These are phyloP conservation scores for Phytophthora colocasiae DNA, from an alignment of 352 stramenopile species.

Conservation along the genomic window DNA sequence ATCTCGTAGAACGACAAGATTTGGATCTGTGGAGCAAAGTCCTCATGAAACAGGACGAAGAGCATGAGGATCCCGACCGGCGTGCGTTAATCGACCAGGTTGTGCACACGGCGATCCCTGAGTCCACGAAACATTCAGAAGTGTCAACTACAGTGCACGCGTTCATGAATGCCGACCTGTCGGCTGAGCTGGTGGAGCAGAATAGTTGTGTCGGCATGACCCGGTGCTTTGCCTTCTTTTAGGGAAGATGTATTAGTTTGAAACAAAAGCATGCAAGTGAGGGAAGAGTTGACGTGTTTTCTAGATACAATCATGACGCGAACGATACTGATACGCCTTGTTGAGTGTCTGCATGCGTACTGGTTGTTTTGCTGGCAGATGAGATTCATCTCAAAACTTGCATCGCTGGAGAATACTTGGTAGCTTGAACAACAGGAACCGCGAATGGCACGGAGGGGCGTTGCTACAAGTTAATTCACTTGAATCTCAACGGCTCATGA, in stretches of 20 bases:
- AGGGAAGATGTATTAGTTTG: background rate
- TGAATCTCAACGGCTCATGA: background rate
- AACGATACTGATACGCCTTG: background rate
- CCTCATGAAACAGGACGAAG: constrained; percentile 91
- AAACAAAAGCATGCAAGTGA: constrained; percentile 3
- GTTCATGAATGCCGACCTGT: constrained; percentile 99
- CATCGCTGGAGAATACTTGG: background rate
- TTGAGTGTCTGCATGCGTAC: background rate
- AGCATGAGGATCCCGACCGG: constrained; percentile 91
- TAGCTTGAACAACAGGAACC: background rate
- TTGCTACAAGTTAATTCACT: background rate
- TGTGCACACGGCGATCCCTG: constrained; percentile 99
- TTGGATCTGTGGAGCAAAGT: constrained; percentile 99
- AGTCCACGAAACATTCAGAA: constrained; percentile 98
- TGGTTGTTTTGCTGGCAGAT: background rate
- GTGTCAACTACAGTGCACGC: constrained; percentile 99
- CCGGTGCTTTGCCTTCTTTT: constrained; percentile 1
- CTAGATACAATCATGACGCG: background rate
- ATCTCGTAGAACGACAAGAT: constrained; percentile 99
- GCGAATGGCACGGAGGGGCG: background rate
- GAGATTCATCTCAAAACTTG: background rate
- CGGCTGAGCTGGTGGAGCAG: constrained; percentile 97
- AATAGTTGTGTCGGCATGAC: background rate
- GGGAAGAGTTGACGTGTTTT: constrained; percentile 1
- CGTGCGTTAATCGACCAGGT: constrained; percentile 99